phyloP scores from a whole-genome alignment of 805 yeast genomes.

The Starmera caribaea region DNA sequence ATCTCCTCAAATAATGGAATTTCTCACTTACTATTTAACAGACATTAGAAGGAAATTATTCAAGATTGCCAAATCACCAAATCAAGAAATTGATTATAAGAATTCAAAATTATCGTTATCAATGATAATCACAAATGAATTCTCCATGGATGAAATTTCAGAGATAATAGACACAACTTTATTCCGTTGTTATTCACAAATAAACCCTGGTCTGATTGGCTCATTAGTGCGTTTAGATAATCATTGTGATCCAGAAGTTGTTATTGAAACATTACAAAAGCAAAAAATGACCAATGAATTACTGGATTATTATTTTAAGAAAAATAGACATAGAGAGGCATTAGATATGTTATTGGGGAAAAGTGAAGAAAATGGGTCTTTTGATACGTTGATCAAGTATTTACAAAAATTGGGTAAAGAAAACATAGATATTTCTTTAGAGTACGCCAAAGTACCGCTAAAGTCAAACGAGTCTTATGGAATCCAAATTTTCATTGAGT shows the following conservation, averaged over 20 bases:
- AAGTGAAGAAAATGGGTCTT: constrained; percentile 9
- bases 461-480: constrained; percentile 27
- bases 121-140: constrained; percentile 7
- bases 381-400: constrained; percentile 33
- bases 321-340: constrained; percentile 55
- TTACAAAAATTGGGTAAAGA: constrained; percentile 43
- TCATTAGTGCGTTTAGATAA: constrained; percentile 75
- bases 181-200: constrained; percentile 63
- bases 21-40: constrained; percentile 32
- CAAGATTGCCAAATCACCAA: constrained; percentile 15
- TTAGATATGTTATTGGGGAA: constrained; percentile 43
- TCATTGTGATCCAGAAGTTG: constrained; percentile 57
- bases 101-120: constrained; percentile 10
- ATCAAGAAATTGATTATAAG: constrained; percentile 7
- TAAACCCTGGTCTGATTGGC: constrained; percentile 64
- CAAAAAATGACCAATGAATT: constrained; percentile 53
- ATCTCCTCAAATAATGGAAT: constrained; percentile 13
- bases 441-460: constrained; percentile 46
- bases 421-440: constrained; percentile 43
- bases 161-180: constrained; percentile 64
- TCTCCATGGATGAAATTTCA: constrained; percentile 28
- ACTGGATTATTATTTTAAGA: constrained; percentile 67
- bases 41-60: constrained; percentile 38
- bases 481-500: constrained; percentile 48
- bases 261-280: constrained; percentile 39